These are phyloP conservation scores for Tagetes erecta DNA, from an alignment of 129 eudicot species.

Conservation along the genomic window DNA sequence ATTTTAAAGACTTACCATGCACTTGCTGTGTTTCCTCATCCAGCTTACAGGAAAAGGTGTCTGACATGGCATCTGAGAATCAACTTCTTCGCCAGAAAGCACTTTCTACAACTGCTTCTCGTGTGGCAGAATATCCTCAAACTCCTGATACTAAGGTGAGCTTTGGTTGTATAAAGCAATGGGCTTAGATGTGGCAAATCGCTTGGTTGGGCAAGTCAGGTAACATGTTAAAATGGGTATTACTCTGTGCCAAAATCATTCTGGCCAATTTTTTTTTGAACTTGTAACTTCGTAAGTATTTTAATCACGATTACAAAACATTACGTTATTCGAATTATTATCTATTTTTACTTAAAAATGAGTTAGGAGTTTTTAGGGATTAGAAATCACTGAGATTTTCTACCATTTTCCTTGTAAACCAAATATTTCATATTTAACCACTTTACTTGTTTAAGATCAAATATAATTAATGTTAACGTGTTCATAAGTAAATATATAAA, in stretches of 20 bases:
- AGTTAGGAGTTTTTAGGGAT: neutral
- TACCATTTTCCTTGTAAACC: neutral
- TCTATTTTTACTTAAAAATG: neutral
- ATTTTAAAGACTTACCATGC: constrained; percentile 12
- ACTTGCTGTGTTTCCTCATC: constrained; percentile 23
- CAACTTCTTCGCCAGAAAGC: constrained; percentile 76
- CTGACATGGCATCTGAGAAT: constrained; percentile 85
- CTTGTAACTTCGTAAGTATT: neutral
- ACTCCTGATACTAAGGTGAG: constrained; percentile 52
- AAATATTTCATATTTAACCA: no score
- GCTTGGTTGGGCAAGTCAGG: neutral
- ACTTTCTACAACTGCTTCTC: constrained; percentile 44
- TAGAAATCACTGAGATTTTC: neutral
- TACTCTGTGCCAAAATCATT: neutral
- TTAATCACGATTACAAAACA: neutral
- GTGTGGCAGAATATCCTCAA: constrained; percentile 47
- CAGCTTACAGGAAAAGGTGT: constrained; percentile 88
- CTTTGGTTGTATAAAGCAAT: constrained; percentile 3
- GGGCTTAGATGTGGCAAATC: neutral
- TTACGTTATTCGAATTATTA: neutral
- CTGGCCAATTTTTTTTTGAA: neutral
- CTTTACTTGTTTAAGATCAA: neutral
- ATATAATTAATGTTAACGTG: neutral
- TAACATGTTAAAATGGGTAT: neutral
- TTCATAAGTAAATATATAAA: neutral